A percentile compares a stretch with the other conserved stretches of the same genome.
Evolutionary conservation across 768 basidiomycete genomes (phyloP).

Genomic region (Xerocomus brunneocitrinus): DNA sequence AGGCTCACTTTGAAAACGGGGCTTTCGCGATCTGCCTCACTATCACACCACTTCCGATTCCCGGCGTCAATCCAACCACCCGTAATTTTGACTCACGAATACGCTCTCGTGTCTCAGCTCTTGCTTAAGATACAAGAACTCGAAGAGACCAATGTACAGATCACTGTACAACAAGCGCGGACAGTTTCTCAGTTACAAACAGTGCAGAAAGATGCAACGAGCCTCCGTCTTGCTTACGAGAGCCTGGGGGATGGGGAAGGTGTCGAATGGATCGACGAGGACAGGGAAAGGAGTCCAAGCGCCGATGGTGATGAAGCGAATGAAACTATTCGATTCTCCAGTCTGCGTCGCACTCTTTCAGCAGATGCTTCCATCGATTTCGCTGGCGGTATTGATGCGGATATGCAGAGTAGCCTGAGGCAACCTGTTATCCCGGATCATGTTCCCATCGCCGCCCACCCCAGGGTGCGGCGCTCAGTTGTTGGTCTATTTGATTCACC

Average conservation of each 20-base stretch:
- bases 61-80: constrained; percentile 9
- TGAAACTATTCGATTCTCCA: constrained; percentile 30
- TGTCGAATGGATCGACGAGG: constrained; percentile 38
- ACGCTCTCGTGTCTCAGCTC: constrained; percentile 63
- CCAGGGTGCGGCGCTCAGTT: constrained; percentile 47
- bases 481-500: constrained; percentile 56
- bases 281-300: constrained; percentile 33
- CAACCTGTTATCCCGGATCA: constrained; percentile 11
- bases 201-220: constrained; percentile 68
- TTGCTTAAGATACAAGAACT: constrained; percentile 72
- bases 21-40: constrained; percentile 23
- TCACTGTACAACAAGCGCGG: constrained; percentile 58
- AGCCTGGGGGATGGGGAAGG: constrained; percentile 53
- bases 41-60: constrained; percentile 19
- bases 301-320: constrained; percentile 27
- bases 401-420: constrained; percentile 26
- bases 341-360: constrained; percentile 25
- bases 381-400: constrained; percentile 14
- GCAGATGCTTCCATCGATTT: constrained; percentile 22
- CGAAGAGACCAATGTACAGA: constrained; percentile 65
- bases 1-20: constrained; percentile 17
- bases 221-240: constrained; percentile 67
- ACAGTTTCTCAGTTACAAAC: constrained; percentile 59
- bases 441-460: constrained; percentile 17
- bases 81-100: constrained; percentile 33